Evolutionary conservation across 1,284 basidiomycete genomes (phyloP), one percentile per base, ranked within the genome.

Genomic region (Cryptococcus sp.): DNA sequence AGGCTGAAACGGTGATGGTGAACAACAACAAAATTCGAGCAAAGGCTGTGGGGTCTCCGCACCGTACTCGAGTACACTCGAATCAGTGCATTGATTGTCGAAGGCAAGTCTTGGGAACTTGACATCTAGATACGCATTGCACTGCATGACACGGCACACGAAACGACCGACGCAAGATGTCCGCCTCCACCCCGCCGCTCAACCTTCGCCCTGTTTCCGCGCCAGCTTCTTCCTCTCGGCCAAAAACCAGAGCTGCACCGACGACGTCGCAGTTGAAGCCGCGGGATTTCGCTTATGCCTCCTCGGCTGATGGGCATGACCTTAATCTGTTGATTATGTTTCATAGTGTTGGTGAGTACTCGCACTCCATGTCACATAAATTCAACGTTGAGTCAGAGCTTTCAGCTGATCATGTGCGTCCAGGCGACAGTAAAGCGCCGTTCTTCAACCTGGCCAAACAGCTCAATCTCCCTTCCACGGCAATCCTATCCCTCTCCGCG

Each of bases 261-360:
- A 57, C 62, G 1, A 20, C 50, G 1, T 61, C 65, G 1, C 22
- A 63, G 5, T 61, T 76, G 16, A 65, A 62, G 45, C 75, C 72
- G 50, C 76, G 73, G 74, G 59, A 65, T 16, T 75, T 73, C 50
- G 60, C 68, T 15, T 79, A 78, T 54, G 19, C 58, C 3, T 57
- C 71, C 6, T 61, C 63, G 11, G 54, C 60, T n/a, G 88, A 91
- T 72, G 90, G 89, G 25, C 88, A 86, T 16, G 91, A 95, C 67
- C 87, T 91, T 71, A 96, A 95, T 74, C 76, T 95, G 25, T 77
- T 96, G 35, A 83, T 96, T 59, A 82, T 96, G 52, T 82, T 95
- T 19, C 93, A 96, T 64, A 93, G 93, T 0, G 83, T 95, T 35
- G 91, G 91, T 90, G 66, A 62, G 84, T 69, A 47, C 4, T 41